Percentiles rank a stretch among this genome's conserved stretches.
phyloP scores from a whole-genome alignment of 805 yeast genomes.

The Tetrapisispora namnaoensis region DNA sequence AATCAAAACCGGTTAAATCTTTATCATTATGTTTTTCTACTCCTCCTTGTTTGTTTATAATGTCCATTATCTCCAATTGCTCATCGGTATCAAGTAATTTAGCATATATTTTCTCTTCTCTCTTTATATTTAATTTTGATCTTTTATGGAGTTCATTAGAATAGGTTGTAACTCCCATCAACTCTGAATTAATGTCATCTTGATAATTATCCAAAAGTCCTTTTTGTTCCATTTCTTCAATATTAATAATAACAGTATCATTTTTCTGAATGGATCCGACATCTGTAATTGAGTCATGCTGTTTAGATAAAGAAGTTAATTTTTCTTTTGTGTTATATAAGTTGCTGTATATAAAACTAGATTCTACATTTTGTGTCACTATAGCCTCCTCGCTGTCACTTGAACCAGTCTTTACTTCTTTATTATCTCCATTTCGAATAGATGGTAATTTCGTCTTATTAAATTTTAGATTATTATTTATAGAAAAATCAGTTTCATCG shows the following conservation, averaged over 20 bases:
- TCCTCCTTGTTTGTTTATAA: slow-evolving; percentile 11
- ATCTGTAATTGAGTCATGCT: neutral
- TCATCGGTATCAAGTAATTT: slow-evolving; percentile 22
- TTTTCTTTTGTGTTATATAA: neutral
- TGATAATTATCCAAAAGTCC: neutral
- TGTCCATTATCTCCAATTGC: slow-evolving; percentile 18
- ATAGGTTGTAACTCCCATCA: neutral
- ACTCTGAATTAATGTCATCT: neutral
- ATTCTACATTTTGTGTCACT: neutral
- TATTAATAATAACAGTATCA: neutral
- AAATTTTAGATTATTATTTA: too few relatives aligned
- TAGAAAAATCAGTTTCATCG: neutral
- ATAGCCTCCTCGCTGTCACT: neutral
- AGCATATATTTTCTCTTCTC: slow-evolving; percentile 19
- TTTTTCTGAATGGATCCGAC: neutral
- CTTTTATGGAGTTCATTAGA: neutral
- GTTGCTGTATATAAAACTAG: neutral
- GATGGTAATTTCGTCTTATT: neutral
- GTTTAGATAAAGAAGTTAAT: neutral
- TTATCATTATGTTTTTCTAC: slow-evolving; percentile 6
- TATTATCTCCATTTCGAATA: neutral
- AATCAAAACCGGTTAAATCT: slow-evolving; percentile 7
- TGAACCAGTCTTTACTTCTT: too few relatives aligned
- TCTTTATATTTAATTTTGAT: neutral
- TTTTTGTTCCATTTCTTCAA: slow-evolving; percentile 2